phyloP scores from a whole-genome alignment of 2,329 filamentous ascomycete genomes.

The Trichoderma sp. region DNA sequence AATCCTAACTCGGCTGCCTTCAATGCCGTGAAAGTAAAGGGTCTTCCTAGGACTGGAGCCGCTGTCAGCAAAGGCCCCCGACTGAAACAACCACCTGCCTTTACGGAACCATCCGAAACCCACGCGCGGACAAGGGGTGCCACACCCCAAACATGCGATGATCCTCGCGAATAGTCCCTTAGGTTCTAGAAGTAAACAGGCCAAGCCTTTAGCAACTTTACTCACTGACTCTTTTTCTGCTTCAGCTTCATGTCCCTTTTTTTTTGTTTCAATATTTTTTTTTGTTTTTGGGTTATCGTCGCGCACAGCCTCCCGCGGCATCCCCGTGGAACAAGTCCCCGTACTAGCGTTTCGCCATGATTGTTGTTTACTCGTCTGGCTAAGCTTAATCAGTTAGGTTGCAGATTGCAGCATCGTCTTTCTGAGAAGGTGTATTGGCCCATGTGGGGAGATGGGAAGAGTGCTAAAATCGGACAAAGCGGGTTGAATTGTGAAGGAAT shows the following conservation, averaged over 20 bases:
- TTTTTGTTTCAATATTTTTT: neutral
- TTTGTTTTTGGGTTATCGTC: neutral
- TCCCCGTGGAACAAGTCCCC: neutral
- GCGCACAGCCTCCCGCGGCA: conserved; percentile 3
- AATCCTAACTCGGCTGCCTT: neutral
- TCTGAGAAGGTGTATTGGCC: neutral
- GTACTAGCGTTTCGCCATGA: conserved; percentile 2
- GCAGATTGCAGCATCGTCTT: neutral
- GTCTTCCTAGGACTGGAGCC: neutral
- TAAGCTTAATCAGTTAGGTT: conserved; percentile 12
- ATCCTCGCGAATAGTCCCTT: neutral
- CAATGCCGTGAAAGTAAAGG: neutral
- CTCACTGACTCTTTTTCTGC: neutral
- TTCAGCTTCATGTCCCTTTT: neutral
- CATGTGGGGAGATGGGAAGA: neutral
- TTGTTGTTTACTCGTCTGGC: neutral
- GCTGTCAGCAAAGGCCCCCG: conserved; percentile 2
- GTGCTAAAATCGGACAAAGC: neutral
- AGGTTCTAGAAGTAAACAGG: neutral
- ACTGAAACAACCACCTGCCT: conserved; percentile 18
- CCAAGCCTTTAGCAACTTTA: neutral
- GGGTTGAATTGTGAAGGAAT: neutral
- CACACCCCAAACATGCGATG: neutral
- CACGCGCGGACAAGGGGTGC: neutral
- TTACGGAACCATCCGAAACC: conserved; percentile 12